Evolutionary conservation across 495 filamentous ascomycete genomes (phyloP).

Genomic region (Neurospora sublineolata): DNA sequence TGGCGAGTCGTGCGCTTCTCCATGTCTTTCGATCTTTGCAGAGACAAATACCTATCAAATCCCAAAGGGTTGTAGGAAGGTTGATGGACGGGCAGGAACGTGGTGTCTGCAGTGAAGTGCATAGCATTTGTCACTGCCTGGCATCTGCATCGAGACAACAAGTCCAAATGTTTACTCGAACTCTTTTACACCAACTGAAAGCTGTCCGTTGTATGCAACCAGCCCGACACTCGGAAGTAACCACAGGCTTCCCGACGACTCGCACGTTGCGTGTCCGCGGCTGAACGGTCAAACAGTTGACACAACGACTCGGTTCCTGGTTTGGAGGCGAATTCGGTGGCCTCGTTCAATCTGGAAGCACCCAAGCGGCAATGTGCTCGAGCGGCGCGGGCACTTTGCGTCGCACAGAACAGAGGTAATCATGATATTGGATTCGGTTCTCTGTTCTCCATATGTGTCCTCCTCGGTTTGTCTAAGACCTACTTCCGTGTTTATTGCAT

Average conservation of each 20-base stretch:
- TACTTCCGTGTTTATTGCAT: background rate
- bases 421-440: background rate
- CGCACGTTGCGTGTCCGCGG: background rate
- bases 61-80: background rate
- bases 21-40: background rate
- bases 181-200: background rate
- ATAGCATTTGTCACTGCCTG: background rate
- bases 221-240: background rate
- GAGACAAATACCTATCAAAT: background rate
- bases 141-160: background rate
- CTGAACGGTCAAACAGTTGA: background rate
- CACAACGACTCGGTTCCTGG: background rate
- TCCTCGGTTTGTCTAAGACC: background rate
- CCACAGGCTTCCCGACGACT: background rate
- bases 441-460: background rate
- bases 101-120: background rate
- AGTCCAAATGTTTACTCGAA: background rate
- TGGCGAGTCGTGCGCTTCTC: background rate
- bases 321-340: background rate
- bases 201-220: background rate
- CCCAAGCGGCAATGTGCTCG: background rate
- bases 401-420: background rate
- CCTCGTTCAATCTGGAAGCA: background rate
- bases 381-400: background rate
- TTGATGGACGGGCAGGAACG: background rate